Base-by-base conservation (phyloP, 352 stramenopile species). In the Elongisporangium senticosum region DNA sequence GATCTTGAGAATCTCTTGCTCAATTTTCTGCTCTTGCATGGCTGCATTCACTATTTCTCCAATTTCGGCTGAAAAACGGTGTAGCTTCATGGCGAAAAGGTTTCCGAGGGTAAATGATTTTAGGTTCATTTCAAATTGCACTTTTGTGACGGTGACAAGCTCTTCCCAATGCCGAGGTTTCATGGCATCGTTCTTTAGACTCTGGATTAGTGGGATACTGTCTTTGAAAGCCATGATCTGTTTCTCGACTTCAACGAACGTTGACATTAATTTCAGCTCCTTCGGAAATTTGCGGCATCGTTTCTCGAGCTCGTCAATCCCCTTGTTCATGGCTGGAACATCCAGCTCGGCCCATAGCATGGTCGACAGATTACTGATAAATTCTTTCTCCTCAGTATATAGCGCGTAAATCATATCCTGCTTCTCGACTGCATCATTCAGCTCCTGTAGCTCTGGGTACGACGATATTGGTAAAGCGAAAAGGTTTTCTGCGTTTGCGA, bases 261-360 rank as follows among this genome's bases (percentile, higher is more conserved):
- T 97, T 17, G 88, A 89, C 69, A 96, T 91, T 5, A 83, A 71
- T 23, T 96, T 95, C 2, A 97, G 72, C 2, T 97, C 87, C 59
- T 96, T 96, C 0, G 90, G 87, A 33, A 97, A 84, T 63, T 97
- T 97, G 20, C 89, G 83, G 62, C 87, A 91, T 17, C 83, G 88
- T 59, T 96, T 98, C 61, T 98, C 92, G 6, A 98, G 73, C 53
- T 97, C 88, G 10, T 98, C 90, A 20, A 96, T 89, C 7, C 93
- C 93, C 64, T 95, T 90, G 40, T 92, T 93, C 73, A 98, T 95
- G 0, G 85, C 72, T 22, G 81, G 63, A 2, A 98, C 87, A 54
- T 98, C 96, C 2, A 98, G 64, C 19, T 98, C 95, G 3, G 75
- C 87, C 95, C 95, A 98, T 1, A 98, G 62, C 72, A 96, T 97